These are phyloP conservation scores for Psilocybe subaeruginosa DNA, from an alignment of 768 basidiomycete species.

Conservation along the genomic window DNA sequence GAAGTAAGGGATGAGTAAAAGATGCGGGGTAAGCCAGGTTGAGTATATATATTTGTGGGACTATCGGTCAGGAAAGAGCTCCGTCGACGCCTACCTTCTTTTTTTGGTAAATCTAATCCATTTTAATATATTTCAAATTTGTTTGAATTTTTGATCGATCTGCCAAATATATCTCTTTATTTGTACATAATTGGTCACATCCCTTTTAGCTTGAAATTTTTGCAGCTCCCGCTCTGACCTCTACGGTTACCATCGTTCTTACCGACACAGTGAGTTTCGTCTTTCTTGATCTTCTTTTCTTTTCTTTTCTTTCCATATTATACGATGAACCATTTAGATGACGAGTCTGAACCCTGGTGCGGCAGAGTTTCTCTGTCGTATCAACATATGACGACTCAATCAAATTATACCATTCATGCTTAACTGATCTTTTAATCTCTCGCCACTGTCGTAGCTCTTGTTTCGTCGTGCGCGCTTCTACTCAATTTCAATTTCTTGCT, in stretches of 20 bases:
- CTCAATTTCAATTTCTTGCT: not conserved
- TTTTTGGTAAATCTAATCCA: constrained; percentile 14
- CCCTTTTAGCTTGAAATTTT: constrained; percentile 18
- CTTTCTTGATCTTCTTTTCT: constrained; percentile 17
- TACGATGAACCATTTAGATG: constrained; percentile 54
- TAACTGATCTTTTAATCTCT: constrained; percentile 59
- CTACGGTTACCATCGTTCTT: not conserved
- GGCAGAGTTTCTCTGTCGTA: constrained; percentile 63
- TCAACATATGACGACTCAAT: constrained; percentile 63
- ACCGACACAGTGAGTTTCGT: constrained; percentile 14
- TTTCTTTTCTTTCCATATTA: not conserved
- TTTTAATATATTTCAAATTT: constrained; percentile 1
- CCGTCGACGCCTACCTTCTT: constrained; percentile 20
- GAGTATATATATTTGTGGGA: constrained; percentile 9
- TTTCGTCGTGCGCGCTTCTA: constrained; percentile 16
- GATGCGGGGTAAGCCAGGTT: constrained; percentile 15
- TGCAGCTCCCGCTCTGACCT: constrained; percentile 4
- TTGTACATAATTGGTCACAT: constrained; percentile 29
- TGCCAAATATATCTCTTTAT: constrained; percentile 16
- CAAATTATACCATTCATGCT: constrained; percentile 90
- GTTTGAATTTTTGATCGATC: constrained; percentile 12
- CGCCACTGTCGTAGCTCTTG: constrained; percentile 4
- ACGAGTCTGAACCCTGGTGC: constrained; percentile 77
- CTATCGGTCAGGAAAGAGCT: constrained; percentile 29
- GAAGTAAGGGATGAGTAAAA: constrained; percentile 16